Conservation (phyloP, 495 filamentous ascomycete genomes). For the Geoglossum glabrum region DNA sequence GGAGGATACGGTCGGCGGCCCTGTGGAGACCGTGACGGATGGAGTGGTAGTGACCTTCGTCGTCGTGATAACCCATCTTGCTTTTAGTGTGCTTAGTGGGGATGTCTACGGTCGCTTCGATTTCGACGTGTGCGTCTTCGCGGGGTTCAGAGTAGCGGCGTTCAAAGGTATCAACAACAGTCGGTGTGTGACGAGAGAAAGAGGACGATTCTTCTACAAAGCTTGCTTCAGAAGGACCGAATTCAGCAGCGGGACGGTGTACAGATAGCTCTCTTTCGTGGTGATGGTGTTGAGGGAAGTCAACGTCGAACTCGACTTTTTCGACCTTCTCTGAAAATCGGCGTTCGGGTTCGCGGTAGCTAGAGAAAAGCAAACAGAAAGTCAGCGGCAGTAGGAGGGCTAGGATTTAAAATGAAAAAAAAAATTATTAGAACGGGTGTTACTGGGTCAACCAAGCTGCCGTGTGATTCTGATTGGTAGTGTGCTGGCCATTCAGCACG, state of each 20-base stretch:
- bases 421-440: neutral
- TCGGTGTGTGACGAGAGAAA: neutral
- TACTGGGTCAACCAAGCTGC: slow-evolving; percentile 4
- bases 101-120: slow-evolving; percentile 30
- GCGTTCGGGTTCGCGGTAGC: slow-evolving; percentile 35
- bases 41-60: slow-evolving; percentile 88
- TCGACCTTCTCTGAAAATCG: neutral
- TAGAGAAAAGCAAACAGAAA: neutral
- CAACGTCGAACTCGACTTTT: slow-evolving; percentile 28
- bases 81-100: slow-evolving; percentile 22
- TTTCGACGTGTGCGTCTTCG: slow-evolving; percentile 19
- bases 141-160: slow-evolving; percentile 1
- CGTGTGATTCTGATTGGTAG: neutral
- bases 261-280: slow-evolving; percentile 3
- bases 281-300: slow-evolving; percentile 10
- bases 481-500: slow-evolving; percentile 2
- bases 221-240: neutral
- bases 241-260: neutral
- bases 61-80: slow-evolving; percentile 99
- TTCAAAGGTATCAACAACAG: neutral
- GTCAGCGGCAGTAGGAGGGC: neutral
- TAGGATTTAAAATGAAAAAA: slow-evolving; percentile 8
- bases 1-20: slow-evolving; percentile 60
- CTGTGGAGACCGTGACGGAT: slow-evolving; percentile 75
- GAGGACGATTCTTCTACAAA: neutral